These are phyloP conservation scores for Excoecaria agallocha DNA, from an alignment of 345 rosid genomes.

Conservation along the genomic window DNA sequence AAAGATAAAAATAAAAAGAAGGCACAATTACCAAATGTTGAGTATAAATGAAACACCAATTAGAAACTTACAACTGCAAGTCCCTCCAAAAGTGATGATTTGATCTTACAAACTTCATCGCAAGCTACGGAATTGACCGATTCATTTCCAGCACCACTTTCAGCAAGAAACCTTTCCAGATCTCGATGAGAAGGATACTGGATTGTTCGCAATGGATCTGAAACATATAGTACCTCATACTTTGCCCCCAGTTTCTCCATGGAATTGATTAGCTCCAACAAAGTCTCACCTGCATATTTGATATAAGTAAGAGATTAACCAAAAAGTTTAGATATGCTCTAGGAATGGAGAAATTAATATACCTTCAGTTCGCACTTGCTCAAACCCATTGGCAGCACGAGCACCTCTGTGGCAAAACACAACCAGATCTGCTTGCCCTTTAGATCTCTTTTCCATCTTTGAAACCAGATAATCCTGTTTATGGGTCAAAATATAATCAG, in stretches of 20 bases:
- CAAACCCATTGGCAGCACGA: slow-evolving; percentile 37
- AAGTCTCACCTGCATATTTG: slow-evolving; percentile 52
- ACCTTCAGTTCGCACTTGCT: slow-evolving; percentile 55
- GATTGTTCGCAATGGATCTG: slow-evolving; percentile 57
- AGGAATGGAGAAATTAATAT: slow-evolving; percentile 19
- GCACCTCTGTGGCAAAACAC: slow-evolving; percentile 62
- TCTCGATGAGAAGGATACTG: slow-evolving; percentile 55
- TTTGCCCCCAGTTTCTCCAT: slow-evolving; percentile 64
- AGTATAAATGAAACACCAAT: slow-evolving; percentile 7
- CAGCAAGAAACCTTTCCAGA: slow-evolving; percentile 83
- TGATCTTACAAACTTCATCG: slow-evolving; percentile 81
- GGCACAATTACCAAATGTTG: neutral
- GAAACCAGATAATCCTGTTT: slow-evolving; percentile 67
- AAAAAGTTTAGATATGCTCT: neutral
- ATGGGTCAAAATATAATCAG: slow-evolving; percentile 15
- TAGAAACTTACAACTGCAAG: slow-evolving; percentile 66
- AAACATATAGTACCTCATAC: slow-evolving; percentile 75
- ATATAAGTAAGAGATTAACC: slow-evolving; percentile 1
- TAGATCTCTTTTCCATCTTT: slow-evolving; percentile 52
- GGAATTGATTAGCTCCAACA: slow-evolving; percentile 62
- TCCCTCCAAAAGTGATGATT: slow-evolving; percentile 90
- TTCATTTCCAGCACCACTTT: slow-evolving; percentile 44
- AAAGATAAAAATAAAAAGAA: neutral
- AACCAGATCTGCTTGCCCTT: slow-evolving; percentile 68
- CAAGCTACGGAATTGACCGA: slow-evolving; percentile 43